A percentile compares a stretch with the other conserved stretches of the same genome.
Evolutionary conservation across 352 stramenopile genomes (phyloP).

Genomic region (Blastocystis hominis): DNA sequence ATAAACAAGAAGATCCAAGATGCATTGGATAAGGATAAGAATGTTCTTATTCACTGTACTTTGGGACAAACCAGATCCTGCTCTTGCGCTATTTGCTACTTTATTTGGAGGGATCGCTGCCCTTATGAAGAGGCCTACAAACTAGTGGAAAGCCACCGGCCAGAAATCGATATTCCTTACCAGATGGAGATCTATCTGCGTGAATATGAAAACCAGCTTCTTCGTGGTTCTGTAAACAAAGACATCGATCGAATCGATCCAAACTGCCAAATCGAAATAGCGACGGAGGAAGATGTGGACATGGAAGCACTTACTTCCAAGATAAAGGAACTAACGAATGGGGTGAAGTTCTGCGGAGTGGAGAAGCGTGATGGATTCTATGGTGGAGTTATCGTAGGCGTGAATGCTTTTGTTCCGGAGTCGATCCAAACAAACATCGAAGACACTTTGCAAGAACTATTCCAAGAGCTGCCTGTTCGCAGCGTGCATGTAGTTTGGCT

Average conservation of each 20-base stretch:
- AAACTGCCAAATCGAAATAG: neutral
- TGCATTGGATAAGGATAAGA: neutral
- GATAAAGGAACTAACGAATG: neutral
- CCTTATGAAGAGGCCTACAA: neutral
- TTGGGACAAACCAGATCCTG: slow-evolving; percentile 35
- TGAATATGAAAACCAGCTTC: neutral
- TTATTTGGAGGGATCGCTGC: slow-evolving; percentile 17
- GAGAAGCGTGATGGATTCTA: neutral
- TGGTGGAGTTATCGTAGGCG: neutral
- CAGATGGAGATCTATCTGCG: slow-evolving; percentile 3
- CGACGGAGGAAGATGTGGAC: neutral
- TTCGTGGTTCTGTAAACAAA: neutral
- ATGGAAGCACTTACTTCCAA: neutral
- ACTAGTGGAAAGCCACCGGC: neutral
- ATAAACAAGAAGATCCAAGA: slow-evolving; percentile 6
- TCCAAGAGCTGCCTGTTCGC: neutral
- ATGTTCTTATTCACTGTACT: slow-evolving; percentile 33
- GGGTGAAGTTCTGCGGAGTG: neutral
- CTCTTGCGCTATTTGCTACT: slow-evolving; percentile 40
- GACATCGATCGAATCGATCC: neutral
- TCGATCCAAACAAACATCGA: neutral
- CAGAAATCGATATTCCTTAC: slow-evolving; percentile 18
- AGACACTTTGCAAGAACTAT: neutral
- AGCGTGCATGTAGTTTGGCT: neutral
- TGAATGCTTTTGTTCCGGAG: neutral